These are phyloP conservation scores for Huiozyma naganishii DNA, from an alignment of 805 yeast genomes.

Conservation along the genomic window DNA sequence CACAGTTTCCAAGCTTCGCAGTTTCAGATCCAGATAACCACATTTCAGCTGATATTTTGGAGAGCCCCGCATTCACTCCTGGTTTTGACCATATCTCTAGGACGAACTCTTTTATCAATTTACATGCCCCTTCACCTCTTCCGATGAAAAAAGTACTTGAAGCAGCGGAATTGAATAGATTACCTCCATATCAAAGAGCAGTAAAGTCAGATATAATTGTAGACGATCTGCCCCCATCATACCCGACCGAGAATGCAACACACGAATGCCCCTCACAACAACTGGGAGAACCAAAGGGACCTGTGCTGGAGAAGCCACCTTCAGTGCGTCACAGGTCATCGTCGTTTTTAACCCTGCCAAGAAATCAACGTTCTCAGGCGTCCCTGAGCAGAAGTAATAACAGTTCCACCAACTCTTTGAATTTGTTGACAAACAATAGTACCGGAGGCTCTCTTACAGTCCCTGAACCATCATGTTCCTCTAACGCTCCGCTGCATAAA, in stretches of 20 bases:
- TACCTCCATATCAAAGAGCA: conserved; percentile 82
- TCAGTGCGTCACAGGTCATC: conserved; percentile 20
- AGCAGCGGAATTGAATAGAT: conserved; percentile 42
- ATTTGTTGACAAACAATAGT: conserved; percentile 8
- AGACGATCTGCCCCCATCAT: conserved; percentile 60
- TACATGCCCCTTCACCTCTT: conserved; percentile 21
- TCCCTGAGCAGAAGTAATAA: conserved; percentile 18
- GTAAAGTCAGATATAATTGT: conserved; percentile 39
- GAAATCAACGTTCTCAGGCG: conserved; percentile 8
- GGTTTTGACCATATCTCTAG: conserved; percentile 49
- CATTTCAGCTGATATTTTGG: conserved; percentile 1
- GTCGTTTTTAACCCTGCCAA: conserved; percentile 10
- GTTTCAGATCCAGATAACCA: conserved; percentile 3
- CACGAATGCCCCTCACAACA: not conserved
- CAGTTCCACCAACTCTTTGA: conserved; percentile 17
- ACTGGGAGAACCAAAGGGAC: not conserved
- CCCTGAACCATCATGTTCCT: conserved; percentile 1
- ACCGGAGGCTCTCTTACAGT: conserved; percentile 7
- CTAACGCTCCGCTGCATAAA: conserved; percentile 8
- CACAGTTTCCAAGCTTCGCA: conserved; percentile 4
- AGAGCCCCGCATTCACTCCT: conserved; percentile 33
- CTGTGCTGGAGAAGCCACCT: conserved; percentile 20
- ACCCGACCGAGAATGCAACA: conserved; percentile 21
- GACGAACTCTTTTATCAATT: conserved; percentile 41
- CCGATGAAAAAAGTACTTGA: conserved; percentile 31